Base-by-base conservation (phyloP, 2,329 filamentous ascomycete species). In the Aspergillus nomiae region DNA sequence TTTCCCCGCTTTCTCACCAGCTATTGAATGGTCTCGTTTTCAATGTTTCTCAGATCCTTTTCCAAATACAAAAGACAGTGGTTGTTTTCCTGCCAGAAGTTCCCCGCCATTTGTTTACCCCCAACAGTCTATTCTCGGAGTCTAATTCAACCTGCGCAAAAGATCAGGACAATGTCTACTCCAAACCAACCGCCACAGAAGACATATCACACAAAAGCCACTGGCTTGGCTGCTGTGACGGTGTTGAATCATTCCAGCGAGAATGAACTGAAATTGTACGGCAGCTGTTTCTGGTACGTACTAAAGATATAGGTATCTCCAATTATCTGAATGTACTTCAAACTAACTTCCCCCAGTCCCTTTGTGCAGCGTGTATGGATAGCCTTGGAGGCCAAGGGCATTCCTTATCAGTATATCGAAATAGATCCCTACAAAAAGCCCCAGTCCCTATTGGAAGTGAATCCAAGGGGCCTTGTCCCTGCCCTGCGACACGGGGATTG, bases 291-390 rank as follows among this genome's bases (percentile, higher is more conserved):
- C 76, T 96, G 92, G 91, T 92, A 80, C 70, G 82, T 77, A 41
- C 34, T 34, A 34, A n/a, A 50, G 28, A 32, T 26, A 32, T 11
- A 24, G 26, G 61, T 59, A 54, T 41, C n/a, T 50, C n/a, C 26
- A 16, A 9, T 30, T 9, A 34, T 65, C 66, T 68, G 59, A 12
- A 30, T 24, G 28, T 14, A 12, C 48, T n/a, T 59, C 38, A 59
- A 36, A 64, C 58, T 59, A 58, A 70, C 56, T 5, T 63, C 48
- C 50, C n/a, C 9, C 51, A 91, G 90, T 72, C 92, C 92, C 30
- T 95, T 94, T 74, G 92, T 92, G 1, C 92, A 96, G 74, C 87
- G 92, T 21, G 90, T 95, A 30, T 96, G 92, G 92, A 95, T 96
- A 67, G 90, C 92, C 1, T 83, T 96, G 41, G 92, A 96, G 76